These are phyloP conservation scores for Didymella lethalis DNA, from an alignment of 2,329 filamentous ascomycete species.

Conservation along the genomic window DNA sequence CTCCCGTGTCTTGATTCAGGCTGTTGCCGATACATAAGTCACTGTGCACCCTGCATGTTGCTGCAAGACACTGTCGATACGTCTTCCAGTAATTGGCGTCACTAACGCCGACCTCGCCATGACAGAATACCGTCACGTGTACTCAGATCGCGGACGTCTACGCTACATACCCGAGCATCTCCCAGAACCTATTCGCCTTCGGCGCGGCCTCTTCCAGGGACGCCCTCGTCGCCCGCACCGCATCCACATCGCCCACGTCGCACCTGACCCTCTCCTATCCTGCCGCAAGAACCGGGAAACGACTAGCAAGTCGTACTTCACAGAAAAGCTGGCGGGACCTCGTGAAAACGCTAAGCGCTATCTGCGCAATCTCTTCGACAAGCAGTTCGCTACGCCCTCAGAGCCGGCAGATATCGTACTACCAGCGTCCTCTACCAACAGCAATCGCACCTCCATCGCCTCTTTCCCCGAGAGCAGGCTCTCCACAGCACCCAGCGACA, in stretches of 20 bases:
- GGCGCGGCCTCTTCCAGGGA: conserved; percentile 56
- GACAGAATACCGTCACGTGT: conserved; percentile 51
- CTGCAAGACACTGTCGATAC: conserved; percentile 19
- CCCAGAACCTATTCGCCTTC: conserved; percentile 34
- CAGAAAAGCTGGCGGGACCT: conserved; percentile 60
- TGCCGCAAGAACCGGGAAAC: conserved; percentile 40
- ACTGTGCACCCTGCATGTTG: conserved; percentile 26
- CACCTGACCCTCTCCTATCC: conserved; percentile 50
- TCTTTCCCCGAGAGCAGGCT: conserved; percentile 41
- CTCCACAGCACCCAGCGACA: conserved; percentile 45
- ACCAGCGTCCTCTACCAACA: conserved; percentile 42
- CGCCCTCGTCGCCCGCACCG: conserved; percentile 63
- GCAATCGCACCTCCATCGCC: conserved; percentile 37
- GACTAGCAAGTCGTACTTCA: conserved; percentile 47
- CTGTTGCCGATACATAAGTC: conserved; percentile 33
- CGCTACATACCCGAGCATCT: conserved; percentile 50
- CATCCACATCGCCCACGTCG: conserved; percentile 63
- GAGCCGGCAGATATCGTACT: conserved; percentile 33
- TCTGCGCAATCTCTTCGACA: conserved; percentile 57
- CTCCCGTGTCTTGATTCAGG: conserved; percentile 23
- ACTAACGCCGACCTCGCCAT: conserved; percentile 46
- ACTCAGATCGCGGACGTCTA: conserved; percentile 50
- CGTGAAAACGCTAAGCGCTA: conserved; percentile 60
- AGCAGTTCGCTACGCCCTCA: conserved; percentile 37
- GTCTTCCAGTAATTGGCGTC: conserved; percentile 30